phyloP scores from a whole-genome alignment of 768 basidiomycete species.

The Leccinellum rugosiceps region DNA sequence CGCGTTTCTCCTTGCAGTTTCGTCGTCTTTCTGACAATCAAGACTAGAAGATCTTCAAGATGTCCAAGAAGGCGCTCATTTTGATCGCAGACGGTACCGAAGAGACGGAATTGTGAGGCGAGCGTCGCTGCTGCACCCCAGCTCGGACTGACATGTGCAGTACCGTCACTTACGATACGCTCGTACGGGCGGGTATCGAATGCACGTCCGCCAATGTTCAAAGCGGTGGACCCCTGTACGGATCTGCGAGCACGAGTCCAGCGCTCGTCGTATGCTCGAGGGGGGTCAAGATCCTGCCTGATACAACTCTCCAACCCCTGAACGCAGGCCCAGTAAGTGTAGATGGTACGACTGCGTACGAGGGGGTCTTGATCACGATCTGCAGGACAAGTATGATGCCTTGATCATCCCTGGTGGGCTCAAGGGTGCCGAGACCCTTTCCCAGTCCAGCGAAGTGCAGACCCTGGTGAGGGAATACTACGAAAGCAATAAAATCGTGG shows the following conservation, averaged over 20 bases:
- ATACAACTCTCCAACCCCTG: constrained; percentile 47
- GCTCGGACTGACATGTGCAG: constrained; percentile 34
- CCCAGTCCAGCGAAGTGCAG: constrained; percentile 57
- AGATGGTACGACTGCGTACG: neutral
- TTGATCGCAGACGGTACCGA: constrained; percentile 82
- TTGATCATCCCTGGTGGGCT: constrained; percentile 78
- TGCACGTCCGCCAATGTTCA: constrained; percentile 64
- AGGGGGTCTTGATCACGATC: neutral
- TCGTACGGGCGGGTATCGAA: constrained; percentile 69
- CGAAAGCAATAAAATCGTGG: constrained; percentile 46
- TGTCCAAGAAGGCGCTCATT: constrained; percentile 51
- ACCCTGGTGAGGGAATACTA: constrained; percentile 55
- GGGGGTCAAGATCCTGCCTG: constrained; percentile 70
- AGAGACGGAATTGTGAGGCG: constrained; percentile 74
- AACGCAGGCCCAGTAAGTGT: constrained; percentile 46
- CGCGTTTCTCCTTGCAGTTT: neutral
- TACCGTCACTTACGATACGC: constrained; percentile 78
- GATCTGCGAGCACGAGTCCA: constrained; percentile 33
- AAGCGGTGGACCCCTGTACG: constrained; percentile 28
- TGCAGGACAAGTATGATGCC: constrained; percentile 62
- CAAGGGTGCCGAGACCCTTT: constrained; percentile 72
- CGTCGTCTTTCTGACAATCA: constrained; percentile 2
- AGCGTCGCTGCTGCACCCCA: neutral
- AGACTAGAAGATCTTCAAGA: constrained; percentile 23
- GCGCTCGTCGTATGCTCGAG: constrained; percentile 63